Conservation (phyloP, 1,284 basidiomycete genomes). For the Cryptococcus amylolentus region DNA sequence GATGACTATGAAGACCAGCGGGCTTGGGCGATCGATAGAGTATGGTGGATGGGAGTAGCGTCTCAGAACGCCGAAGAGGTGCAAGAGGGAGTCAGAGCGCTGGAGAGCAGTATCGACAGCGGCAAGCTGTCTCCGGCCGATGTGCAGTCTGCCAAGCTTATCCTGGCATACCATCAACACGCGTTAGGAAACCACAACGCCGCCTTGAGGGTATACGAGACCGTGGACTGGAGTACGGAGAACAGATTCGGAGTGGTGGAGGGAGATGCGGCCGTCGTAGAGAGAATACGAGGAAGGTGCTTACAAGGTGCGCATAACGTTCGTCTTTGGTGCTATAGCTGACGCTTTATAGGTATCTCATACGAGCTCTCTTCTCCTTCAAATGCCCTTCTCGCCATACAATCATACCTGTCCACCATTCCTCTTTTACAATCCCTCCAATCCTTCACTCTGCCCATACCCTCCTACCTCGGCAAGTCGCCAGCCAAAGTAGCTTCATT, state of each 20-base stretch:
- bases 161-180: slow-evolving; percentile 71
- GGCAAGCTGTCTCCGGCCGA: not conserved
- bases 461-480: slow-evolving; percentile 25
- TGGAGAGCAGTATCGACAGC: slow-evolving; percentile 9
- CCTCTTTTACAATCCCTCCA: slow-evolving; percentile 18
- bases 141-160: slow-evolving; percentile 51
- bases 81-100: slow-evolving; percentile 21
- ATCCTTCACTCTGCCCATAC: slow-evolving; percentile 18
- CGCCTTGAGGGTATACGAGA: slow-evolving; percentile 60
- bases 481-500: slow-evolving; percentile 20
- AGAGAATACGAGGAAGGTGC: slow-evolving; percentile 48
- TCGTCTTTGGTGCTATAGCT: not conserved
- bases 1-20: slow-evolving; percentile 29
- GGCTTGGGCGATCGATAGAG: slow-evolving; percentile 25
- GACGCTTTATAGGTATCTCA: slow-evolving; percentile 23
- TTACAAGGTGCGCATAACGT: slow-evolving; percentile 40
- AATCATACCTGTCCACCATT: slow-evolving; percentile 30
- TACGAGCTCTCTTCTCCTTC: slow-evolving; percentile 25
- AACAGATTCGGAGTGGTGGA: slow-evolving; percentile 34
- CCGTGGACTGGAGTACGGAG: slow-evolving; percentile 56
- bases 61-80: slow-evolving; percentile 25
- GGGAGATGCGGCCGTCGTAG: slow-evolving; percentile 46
- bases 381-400: slow-evolving; percentile 24
- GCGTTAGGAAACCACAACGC: slow-evolving; percentile 63
- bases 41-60: slow-evolving; percentile 29